Percentiles rank a stretch among this genome's conserved stretches.
Conservation (phyloP, 1,284 basidiomycete genomes). For the Lentinula novae-zelandiae region DNA sequence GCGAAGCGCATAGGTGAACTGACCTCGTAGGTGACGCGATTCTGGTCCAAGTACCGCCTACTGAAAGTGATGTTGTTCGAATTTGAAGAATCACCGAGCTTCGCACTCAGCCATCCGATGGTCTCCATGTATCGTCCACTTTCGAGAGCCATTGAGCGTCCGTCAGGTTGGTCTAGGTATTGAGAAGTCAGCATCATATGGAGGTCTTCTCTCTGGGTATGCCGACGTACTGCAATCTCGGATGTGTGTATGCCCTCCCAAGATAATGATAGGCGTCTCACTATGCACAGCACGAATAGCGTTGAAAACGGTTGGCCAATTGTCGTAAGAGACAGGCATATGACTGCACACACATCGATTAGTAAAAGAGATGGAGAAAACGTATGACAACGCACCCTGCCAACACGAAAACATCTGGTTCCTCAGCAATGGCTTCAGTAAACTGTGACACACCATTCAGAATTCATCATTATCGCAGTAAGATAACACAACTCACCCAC, state of each 20-base stretch:
- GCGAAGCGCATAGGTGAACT: constrained; percentile 5
- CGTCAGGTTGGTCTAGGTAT: constrained; percentile 49
- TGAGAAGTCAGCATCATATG: constrained; percentile 9
- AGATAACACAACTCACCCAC: constrained; percentile 28
- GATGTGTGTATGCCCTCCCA: constrained; percentile 59
- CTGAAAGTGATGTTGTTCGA: constrained; percentile 50
- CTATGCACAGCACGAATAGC: constrained; percentile 75
- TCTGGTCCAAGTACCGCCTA: constrained; percentile 72
- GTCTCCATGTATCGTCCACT: constrained; percentile 90
- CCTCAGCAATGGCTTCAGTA: constrained; percentile 72
- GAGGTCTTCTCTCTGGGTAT: background rate
- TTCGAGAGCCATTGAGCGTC: constrained; percentile 67
- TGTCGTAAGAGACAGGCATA: constrained; percentile 66
- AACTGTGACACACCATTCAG: constrained; percentile 39
- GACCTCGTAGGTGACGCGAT: constrained; percentile 69
- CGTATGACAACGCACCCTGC: constrained; percentile 45
- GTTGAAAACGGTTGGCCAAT: constrained; percentile 71
- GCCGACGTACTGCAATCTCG: constrained; percentile 34
- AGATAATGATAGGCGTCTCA: constrained; percentile 71
- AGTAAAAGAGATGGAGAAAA: background rate
- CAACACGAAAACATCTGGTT: constrained; percentile 79
- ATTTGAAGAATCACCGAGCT: constrained; percentile 49
- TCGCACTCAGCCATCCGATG: constrained; percentile 57
- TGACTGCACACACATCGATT: constrained; percentile 40
- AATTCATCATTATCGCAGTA: background rate